These are phyloP conservation scores for Trichoderma lentiforme DNA, from an alignment of 2,329 filamentous ascomycete genomes.

Conservation along the genomic window DNA sequence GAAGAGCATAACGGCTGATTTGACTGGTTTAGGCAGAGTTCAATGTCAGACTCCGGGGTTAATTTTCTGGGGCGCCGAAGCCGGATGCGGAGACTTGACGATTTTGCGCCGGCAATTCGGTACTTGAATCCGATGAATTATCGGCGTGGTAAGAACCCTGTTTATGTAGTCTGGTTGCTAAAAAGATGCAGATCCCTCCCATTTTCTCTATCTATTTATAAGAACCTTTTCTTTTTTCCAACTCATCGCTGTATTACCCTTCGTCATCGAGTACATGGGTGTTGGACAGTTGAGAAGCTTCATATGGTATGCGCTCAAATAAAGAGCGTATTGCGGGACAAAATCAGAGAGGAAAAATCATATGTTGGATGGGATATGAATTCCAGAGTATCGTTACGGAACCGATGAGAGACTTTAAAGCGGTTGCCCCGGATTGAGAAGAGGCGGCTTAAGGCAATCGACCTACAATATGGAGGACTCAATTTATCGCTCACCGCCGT, in stretches of 20 bases:
- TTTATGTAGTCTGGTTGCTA: not conserved
- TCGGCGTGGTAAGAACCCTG: not conserved
- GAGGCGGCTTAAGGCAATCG: not conserved
- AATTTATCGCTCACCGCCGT: not conserved
- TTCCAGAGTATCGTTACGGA: not conserved
- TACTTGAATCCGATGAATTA: not conserved
- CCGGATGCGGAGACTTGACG: slow-evolving; percentile 1
- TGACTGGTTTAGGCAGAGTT: not conserved
- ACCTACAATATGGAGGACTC: not conserved
- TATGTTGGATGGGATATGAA: not conserved
- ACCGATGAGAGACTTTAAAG: not conserved
- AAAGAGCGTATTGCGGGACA: not conserved
- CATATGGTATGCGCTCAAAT: not conserved
- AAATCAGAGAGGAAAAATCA: not conserved
- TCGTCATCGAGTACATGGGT: not conserved
- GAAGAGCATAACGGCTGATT: not conserved
- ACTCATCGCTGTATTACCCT: not conserved
- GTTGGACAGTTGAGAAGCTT: not conserved
- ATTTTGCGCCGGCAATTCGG: slow-evolving; percentile 2
- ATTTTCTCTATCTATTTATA: not conserved
- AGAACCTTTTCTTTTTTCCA: not conserved
- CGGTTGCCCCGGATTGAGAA: not conserved
- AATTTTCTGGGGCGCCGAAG: not conserved
- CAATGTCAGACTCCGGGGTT: not conserved
- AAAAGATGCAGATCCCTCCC: not conserved